phyloP scores from a whole-genome alignment of 805 yeast genomes.

The Alloascoidea hylecoeti region DNA sequence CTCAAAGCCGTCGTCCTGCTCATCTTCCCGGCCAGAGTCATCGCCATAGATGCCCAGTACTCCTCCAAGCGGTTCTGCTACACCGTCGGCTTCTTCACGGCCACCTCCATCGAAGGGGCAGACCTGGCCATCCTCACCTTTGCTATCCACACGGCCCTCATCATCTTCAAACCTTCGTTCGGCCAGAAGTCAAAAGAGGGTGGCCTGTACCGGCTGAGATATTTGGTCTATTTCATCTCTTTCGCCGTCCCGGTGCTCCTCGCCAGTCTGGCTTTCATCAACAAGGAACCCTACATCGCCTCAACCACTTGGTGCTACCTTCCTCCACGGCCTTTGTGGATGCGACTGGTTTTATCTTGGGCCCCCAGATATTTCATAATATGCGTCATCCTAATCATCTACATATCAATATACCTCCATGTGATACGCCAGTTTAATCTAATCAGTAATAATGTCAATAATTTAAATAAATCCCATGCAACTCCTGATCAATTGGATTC shows the following conservation, averaged over 20 bases:
- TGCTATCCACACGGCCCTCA: slow-evolving; percentile 68
- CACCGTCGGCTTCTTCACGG: slow-evolving; percentile 70
- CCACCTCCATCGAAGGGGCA: slow-evolving; percentile 71
- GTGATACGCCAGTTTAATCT: slow-evolving; percentile 48
- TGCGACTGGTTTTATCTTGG: slow-evolving; percentile 64
- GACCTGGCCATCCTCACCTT: slow-evolving; percentile 72
- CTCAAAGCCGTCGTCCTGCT: slow-evolving; percentile 57
- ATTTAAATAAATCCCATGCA: too few species aligned
- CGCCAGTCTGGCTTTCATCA: slow-evolving; percentile 61
- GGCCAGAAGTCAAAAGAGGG: slow-evolving; percentile 40
- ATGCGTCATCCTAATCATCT: slow-evolving; percentile 45
- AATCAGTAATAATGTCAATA: slow-evolving; percentile 25
- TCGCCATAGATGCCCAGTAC: slow-evolving; percentile 24
- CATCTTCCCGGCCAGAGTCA: slow-evolving; percentile 51
- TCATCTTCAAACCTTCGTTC: slow-evolving; percentile 52
- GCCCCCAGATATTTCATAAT: slow-evolving; percentile 62
- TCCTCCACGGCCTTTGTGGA: slow-evolving; percentile 63
- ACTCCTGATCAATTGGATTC: background rate
- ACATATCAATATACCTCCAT: slow-evolving; percentile 57
- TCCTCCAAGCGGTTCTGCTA: slow-evolving; percentile 38
- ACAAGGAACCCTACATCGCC: slow-evolving; percentile 39
- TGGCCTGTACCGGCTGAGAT: slow-evolving; percentile 51
- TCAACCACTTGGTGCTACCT: slow-evolving; percentile 68
- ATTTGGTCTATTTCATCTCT: slow-evolving; percentile 41
- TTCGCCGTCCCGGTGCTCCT: slow-evolving; percentile 48